Percentiles rank a stretch among this genome's conserved stretches.
Evolutionary conservation across 2,329 filamentous ascomycete genomes (phyloP).

Genomic region (Knufia fluminis): DNA sequence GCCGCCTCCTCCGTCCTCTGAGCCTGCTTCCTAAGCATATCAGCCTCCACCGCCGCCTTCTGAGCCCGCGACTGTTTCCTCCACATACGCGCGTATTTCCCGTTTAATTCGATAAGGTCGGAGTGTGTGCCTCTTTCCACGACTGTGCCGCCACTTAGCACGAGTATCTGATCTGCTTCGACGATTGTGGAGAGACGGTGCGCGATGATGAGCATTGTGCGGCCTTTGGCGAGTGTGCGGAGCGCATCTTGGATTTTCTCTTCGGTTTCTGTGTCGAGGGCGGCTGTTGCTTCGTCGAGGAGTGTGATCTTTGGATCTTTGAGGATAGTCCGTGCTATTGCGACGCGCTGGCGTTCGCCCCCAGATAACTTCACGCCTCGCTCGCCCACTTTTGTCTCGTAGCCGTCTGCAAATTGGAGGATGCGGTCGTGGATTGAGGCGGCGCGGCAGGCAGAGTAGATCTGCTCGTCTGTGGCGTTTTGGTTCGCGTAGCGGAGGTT

Average conservation of each 20-base stretch:
- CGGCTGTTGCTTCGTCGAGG: slow-evolving; percentile 85
- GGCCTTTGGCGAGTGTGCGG: slow-evolving; percentile 67
- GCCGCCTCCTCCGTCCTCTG: slow-evolving; percentile 31
- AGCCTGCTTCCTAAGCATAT: slow-evolving; percentile 36
- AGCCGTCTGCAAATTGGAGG: slow-evolving; percentile 75
- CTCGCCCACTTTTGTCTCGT: slow-evolving; percentile 84
- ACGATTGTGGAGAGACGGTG: slow-evolving; percentile 81
- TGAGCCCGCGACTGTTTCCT: slow-evolving; percentile 76
- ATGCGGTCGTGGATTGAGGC: slow-evolving; percentile 93
- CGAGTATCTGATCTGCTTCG: slow-evolving; percentile 74
- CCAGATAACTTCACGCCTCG: slow-evolving; percentile 78
- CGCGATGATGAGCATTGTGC: slow-evolving; percentile 91
- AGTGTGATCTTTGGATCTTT: slow-evolving; percentile 89
- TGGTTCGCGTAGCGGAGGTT: slow-evolving; percentile 87
- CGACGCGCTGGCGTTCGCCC: slow-evolving; percentile 87
- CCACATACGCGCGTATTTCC: slow-evolving; percentile 79
- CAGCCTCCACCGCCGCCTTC: slow-evolving; percentile 54
- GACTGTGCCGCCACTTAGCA: slow-evolving; percentile 66
- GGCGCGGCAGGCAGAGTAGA: slow-evolving; percentile 71
- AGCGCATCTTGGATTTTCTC: slow-evolving; percentile 86
- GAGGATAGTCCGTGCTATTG: slow-evolving; percentile 84
- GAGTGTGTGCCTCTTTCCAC: slow-evolving; percentile 71
- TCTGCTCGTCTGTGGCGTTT: slow-evolving; percentile 67
- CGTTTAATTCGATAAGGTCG: slow-evolving; percentile 57
- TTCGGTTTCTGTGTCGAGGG: slow-evolving; percentile 83